A percentile compares a stretch with the other conserved stretches of the same genome.
phyloP scores from a whole-genome alignment of 441 rosid species.

The Bocquillonia castaneifolia region DNA sequence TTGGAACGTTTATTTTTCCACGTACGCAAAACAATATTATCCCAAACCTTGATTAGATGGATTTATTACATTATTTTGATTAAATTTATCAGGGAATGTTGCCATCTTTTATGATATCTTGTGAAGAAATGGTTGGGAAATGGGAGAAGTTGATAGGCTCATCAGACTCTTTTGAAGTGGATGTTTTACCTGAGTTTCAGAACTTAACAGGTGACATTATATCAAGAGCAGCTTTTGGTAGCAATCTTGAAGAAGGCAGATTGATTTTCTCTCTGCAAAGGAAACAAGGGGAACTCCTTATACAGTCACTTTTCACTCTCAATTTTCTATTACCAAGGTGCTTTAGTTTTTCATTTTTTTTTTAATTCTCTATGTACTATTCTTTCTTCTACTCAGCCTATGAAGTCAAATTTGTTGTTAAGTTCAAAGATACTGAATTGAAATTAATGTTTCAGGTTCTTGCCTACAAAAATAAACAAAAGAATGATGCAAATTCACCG shows the following conservation, averaged over 20 bases:
- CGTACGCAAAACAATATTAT: neutral
- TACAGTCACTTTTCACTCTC: slow-evolving; percentile 12
- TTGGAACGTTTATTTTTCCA: neutral
- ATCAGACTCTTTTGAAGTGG: slow-evolving; percentile 16
- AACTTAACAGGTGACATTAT: slow-evolving; percentile 20
- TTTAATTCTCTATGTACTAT: no score
- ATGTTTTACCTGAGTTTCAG: slow-evolving; percentile 21
- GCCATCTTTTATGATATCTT: slow-evolving; percentile 19
- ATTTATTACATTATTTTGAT: neutral
- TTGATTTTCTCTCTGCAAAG: slow-evolving; percentile 18
- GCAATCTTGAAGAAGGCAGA: slow-evolving; percentile 24
- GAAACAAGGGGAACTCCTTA: slow-evolving; percentile 8
- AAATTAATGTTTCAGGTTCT: neutral
- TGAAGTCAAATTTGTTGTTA: neutral
- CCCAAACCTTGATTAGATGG: neutral
- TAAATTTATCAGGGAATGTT: slow-evolving; percentile 17
- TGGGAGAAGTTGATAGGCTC: slow-evolving; percentile 22
- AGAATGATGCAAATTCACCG: slow-evolving; percentile 23
- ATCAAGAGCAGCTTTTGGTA: slow-evolving; percentile 29
- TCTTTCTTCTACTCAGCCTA: no score
- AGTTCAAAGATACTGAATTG: neutral
- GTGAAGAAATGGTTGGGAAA: slow-evolving; percentile 24
- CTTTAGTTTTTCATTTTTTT: neutral
- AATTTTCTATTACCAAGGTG: slow-evolving; percentile 12
- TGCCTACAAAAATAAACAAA: slow-evolving; percentile 14